A percentile compares a stretch with the other conserved stretches of the same genome.
These are phyloP conservation scores for Kitagawia praeruptora DNA, from an alignment of 129 eudicot genomes.

Conservation along the genomic window DNA sequence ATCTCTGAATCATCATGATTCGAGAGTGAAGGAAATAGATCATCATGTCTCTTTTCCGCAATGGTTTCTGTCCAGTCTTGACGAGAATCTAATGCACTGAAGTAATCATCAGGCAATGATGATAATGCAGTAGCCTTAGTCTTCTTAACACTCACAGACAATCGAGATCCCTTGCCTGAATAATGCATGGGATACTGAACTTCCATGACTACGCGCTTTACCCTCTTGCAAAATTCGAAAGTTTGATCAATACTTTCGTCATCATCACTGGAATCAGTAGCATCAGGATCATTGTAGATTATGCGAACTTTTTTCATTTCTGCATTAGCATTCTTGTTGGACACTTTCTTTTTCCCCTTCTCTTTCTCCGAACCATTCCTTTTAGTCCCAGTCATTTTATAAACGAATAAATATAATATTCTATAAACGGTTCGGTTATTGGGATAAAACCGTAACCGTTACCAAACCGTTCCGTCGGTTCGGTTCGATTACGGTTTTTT, in stretches of 20 bases:
- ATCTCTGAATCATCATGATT: background rate
- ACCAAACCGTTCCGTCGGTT: no score
- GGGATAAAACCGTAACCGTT: no score
- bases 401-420: no score
- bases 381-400: background rate
- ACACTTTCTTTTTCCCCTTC: no score
- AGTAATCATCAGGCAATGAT: no score
- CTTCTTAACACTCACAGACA: background rate
- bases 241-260: background rate
- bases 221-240: background rate
- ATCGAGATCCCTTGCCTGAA: background rate
- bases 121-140: background rate
- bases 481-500: no score
- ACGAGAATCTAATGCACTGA: background rate
- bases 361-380: no score
- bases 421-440: no score
- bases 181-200: slow-evolving; percentile 1
- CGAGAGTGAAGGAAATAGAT: background rate
- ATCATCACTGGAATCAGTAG: slow-evolving; percentile 17
- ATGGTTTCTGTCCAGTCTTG: background rate
- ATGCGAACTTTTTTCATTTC: slow-evolving; percentile 8
- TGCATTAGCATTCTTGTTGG: no score
- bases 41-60: background rate
- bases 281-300: slow-evolving; percentile 20
- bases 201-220: slow-evolving; percentile 10